These are phyloP conservation scores for Alectoria sarmentosa DNA, from an alignment of 495 filamentous ascomycete species.

Conservation along the genomic window DNA sequence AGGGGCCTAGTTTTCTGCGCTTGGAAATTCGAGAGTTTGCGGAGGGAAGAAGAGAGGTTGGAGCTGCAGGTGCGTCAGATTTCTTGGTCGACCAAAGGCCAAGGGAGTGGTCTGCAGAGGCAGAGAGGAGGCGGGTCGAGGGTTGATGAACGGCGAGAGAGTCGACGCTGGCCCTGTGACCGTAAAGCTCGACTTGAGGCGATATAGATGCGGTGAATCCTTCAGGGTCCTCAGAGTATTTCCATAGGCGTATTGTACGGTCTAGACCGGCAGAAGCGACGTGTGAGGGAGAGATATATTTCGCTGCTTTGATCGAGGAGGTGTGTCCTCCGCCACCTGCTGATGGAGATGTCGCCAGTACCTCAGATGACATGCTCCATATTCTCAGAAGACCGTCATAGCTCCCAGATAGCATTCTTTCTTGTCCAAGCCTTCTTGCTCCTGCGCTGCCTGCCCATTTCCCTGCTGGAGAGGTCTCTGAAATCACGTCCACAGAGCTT, in stretches of 20 bases:
- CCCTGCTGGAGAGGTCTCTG: slow-evolving; percentile 53
- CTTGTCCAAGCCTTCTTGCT: slow-evolving; percentile 42
- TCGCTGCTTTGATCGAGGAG: slow-evolving; percentile 68
- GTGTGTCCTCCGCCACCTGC: slow-evolving; percentile 62
- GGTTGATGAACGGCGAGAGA: slow-evolving; percentile 68
- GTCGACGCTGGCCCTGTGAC: slow-evolving; percentile 69
- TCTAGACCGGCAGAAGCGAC: slow-evolving; percentile 78
- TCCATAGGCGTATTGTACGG: slow-evolving; percentile 79
- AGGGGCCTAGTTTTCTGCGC: slow-evolving; percentile 64
- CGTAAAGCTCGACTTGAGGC: slow-evolving; percentile 77
- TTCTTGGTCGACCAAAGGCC: slow-evolving; percentile 80
- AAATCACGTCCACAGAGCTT: slow-evolving; percentile 80
- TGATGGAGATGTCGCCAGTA: slow-evolving; percentile 60
- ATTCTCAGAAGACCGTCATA: slow-evolving; percentile 84
- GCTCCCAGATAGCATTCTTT: slow-evolving; percentile 75
- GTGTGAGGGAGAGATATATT: slow-evolving; percentile 67
- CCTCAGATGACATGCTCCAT: slow-evolving; percentile 80
- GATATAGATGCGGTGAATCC: slow-evolving; percentile 55
- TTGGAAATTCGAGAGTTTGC: slow-evolving; percentile 55
- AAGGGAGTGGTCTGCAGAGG: slow-evolving; percentile 69
- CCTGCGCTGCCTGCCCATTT: slow-evolving; percentile 43
- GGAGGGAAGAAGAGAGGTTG: slow-evolving; percentile 56
- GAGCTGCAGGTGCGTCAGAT: slow-evolving; percentile 61
- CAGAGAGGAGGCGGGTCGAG: slow-evolving; percentile 72
- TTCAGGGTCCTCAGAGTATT: slow-evolving; percentile 62